Conservation (phyloP, 1,139 yeast species). For the Petasospora fabianii region DNA sequence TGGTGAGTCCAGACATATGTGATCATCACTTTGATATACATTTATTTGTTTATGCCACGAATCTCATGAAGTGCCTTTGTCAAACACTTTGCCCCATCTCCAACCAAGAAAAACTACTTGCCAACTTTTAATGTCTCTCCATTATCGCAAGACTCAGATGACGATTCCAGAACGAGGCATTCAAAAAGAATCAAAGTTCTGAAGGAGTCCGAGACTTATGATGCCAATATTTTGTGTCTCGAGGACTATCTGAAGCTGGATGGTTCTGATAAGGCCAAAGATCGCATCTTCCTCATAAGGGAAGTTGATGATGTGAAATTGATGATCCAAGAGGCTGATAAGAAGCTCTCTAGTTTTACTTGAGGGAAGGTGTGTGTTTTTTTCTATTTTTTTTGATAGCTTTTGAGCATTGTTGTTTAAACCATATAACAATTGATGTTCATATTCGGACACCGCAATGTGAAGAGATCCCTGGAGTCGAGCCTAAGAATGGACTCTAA, state of each 20-base stretch:
- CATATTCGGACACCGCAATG: no score
- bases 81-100: slow-evolving; percentile 15
- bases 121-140: slow-evolving; percentile 25
- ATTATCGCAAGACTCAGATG: slow-evolving; percentile 4
- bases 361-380: background rate
- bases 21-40: no score
- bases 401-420: no score
- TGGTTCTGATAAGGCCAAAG: slow-evolving; percentile 16
- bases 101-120: slow-evolving; percentile 5
- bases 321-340: slow-evolving; percentile 16
- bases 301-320: slow-evolving; percentile 25
- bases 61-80: no score
- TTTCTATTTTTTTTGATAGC: no score
- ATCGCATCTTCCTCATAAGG: slow-evolving; percentile 25
- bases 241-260: slow-evolving; percentile 24
- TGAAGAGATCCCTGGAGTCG: no score
- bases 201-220: slow-evolving; percentile 13
- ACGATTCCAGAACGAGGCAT: slow-evolving; percentile 13
- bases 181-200: slow-evolving; percentile 22
- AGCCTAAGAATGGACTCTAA: no score
- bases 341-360: no score
- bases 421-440: no score
- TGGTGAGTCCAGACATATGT: no score
- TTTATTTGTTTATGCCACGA: no score
- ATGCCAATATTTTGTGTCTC: slow-evolving; percentile 16